These are phyloP conservation scores for Neurospora cerealis DNA, from an alignment of 495 filamentous ascomycete genomes.

Conservation along the genomic window DNA sequence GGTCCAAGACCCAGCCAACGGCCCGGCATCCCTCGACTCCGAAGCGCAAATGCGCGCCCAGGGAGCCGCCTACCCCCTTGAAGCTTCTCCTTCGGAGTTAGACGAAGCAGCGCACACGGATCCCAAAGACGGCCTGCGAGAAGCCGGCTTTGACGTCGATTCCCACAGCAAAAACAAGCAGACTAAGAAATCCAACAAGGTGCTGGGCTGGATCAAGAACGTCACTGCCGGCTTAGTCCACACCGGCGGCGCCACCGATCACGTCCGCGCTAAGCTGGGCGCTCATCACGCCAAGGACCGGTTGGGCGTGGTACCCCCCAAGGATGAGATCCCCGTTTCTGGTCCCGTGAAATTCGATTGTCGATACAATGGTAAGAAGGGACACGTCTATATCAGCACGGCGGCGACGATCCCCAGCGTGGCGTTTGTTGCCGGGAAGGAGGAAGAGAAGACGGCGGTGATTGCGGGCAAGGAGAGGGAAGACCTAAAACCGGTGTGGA, in stretches of 20 bases:
- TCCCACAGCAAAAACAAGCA: slow-evolving; percentile 20
- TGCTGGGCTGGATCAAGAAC: slow-evolving; percentile 60
- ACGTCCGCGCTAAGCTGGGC: slow-evolving; percentile 55
- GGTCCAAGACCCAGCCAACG: slow-evolving; percentile 36
- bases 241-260: slow-evolving; percentile 60
- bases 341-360: slow-evolving; percentile 72
- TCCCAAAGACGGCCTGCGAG: slow-evolving; percentile 15
- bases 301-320: slow-evolving; percentile 55
- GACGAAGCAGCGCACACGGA: slow-evolving; percentile 34
- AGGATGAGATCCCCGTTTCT: slow-evolving; percentile 28
- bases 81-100: slow-evolving; percentile 33
- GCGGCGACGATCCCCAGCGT: slow-evolving; percentile 48
- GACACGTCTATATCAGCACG: slow-evolving; percentile 58
- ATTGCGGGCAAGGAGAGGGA: slow-evolving; percentile 43
- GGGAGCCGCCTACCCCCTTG: slow-evolving; percentile 28
- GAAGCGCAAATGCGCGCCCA: slow-evolving; percentile 34
- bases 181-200: slow-evolving; percentile 36
- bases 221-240: slow-evolving; percentile 58
- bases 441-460: neutral
- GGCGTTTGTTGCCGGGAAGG: slow-evolving; percentile 41
- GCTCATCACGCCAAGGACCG: slow-evolving; percentile 57
- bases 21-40: slow-evolving; percentile 17
- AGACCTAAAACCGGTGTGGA: slow-evolving; percentile 47
- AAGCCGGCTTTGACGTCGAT: slow-evolving; percentile 42
- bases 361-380: slow-evolving; percentile 61